Evolutionary conservation across 331 rosid species (phyloP).

Genomic region (Rhamnella rubrinervis): DNA sequence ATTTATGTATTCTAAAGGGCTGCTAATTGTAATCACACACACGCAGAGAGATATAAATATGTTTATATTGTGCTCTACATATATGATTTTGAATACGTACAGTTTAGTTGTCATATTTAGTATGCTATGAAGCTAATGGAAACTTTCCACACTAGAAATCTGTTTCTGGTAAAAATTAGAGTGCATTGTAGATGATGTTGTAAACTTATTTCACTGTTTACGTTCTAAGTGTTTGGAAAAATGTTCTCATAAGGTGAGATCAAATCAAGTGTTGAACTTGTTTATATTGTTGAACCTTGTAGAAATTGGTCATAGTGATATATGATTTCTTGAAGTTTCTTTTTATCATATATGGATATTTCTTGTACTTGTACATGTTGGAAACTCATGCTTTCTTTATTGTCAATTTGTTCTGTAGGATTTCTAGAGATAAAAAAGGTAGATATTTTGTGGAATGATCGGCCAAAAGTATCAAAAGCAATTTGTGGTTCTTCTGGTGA

Average conservation of each 20-base stretch:
- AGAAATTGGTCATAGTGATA: slow-evolving; percentile 1
- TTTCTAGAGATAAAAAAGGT: slow-evolving; percentile 70
- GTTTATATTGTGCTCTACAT: no score
- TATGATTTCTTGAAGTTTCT: background rate
- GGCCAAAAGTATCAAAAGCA: slow-evolving; percentile 43
- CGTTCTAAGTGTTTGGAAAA: no score
- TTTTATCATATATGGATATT: background rate
- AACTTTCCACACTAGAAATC: background rate
- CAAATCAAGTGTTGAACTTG: no score
- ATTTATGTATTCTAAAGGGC: no score
- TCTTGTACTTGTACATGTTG: background rate
- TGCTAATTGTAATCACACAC: no score
- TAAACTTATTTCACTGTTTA: no score
- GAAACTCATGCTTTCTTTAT: slow-evolving; percentile 15
- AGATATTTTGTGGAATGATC: slow-evolving; percentile 72
- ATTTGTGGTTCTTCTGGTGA: slow-evolving; percentile 50
- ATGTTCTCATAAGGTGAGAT: no score
- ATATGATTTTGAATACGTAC: background rate
- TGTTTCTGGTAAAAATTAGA: no score
- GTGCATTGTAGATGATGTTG: no score
- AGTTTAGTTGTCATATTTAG: background rate
- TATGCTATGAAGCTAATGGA: background rate
- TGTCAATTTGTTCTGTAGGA: slow-evolving; percentile 50
- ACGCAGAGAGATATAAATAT: no score
- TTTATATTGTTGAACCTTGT: background rate